Base-by-base conservation (phyloP, 2,329 filamentous ascomycete genomes). In the Talaromyces amestolkiae region DNA sequence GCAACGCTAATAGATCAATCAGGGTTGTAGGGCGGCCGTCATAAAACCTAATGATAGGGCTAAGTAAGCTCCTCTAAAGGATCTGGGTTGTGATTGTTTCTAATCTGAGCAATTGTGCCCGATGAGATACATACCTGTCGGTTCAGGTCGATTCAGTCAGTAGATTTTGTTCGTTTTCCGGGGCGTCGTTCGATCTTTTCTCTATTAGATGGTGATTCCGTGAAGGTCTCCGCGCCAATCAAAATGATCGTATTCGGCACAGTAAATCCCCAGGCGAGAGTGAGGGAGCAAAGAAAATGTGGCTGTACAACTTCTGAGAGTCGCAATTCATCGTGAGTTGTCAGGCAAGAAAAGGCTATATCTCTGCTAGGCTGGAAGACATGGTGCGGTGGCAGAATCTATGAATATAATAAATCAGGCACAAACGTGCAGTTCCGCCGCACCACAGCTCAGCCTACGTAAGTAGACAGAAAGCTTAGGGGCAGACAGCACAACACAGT, bases 301-400 rank as follows among this genome's bases (percentile, higher is more conserved):
- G 66, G 64, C 65, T 73, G 67, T 70, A 69, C 67, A 68, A 51
- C 65, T 65, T 65, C 45, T 69, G 66, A 63, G 37, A 69, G 58
- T 69, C 65, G 69, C 41, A 70, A 72, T 73, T 73, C 76, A 79
- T 78, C 58, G 73, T 77, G 76, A 71, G 74, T 70, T 47, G 61
- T 45, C 27, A 47, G 43, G 70, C 71, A 67, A 70, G 51, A 66
- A 67, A 63, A 70, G 66, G 19, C 39, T 61, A 63, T 68, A 67
- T 67, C 69, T 70, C 67, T 47, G 59, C 54, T 45, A 66, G 60
- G 59, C 64, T 58, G 43, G 43, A 51, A 62, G 61, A 45, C 60
- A 41, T 59, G 61, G 56, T 41, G 65, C 70, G 69, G 60, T 70
- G 68, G 68, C 69, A 70, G 68, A 66, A 68, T 69, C 70, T 68